phyloP scores from a whole-genome alignment of 345 rosid species.

The Gossypium sturtianum region DNA sequence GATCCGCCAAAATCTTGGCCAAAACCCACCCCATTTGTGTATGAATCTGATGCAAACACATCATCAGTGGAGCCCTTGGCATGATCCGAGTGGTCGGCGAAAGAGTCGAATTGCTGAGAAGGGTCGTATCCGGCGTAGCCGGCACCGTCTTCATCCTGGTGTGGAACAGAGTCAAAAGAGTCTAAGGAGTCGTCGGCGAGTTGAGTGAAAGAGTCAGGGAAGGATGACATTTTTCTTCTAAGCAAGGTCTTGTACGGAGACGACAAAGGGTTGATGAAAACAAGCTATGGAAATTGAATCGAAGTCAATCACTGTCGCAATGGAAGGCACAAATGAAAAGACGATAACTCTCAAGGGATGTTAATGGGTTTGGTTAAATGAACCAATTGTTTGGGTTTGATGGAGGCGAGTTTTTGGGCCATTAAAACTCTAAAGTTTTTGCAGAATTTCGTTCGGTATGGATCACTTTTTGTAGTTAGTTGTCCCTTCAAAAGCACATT shows the following conservation, averaged over 20 bases:
- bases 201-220: conserved; percentile 35
- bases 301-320: neutral
- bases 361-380: neutral
- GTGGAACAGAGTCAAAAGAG: conserved; percentile 32
- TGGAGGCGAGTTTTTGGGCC: neutral
- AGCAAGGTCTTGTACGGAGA: conserved; percentile 5
- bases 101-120: conserved; percentile 21
- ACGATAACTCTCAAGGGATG: neutral
- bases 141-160: conserved; percentile 29
- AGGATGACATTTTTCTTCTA: conserved; percentile 32
- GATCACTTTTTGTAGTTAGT: neutral
- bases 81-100: conserved; percentile 15
- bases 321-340: neutral
- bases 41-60: conserved; percentile 30
- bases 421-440: neutral
- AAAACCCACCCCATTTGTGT: conserved; percentile 32
- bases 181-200: conserved; percentile 35
- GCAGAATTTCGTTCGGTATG: neutral
- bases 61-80: conserved; percentile 27
- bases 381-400: neutral
- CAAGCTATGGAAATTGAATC: neutral
- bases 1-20: conserved; percentile 36
- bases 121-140: conserved; percentile 22
- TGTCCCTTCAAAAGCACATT: too few relatives aligned
- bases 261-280: neutral